Conservation (phyloP, 2,329 filamentous ascomycete species). For the Scolecobasidium constrictum region DNA sequence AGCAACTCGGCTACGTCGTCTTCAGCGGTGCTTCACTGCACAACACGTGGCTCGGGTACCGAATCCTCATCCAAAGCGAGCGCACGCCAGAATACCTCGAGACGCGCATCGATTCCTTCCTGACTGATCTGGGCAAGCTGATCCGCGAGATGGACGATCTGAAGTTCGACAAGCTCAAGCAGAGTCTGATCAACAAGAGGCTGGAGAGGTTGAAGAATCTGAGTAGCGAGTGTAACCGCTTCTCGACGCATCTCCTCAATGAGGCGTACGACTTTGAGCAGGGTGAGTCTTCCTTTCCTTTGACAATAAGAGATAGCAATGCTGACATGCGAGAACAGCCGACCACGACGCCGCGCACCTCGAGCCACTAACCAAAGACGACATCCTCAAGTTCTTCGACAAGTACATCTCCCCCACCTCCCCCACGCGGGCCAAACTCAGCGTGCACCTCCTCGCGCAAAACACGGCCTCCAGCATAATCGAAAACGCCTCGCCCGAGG, state of each 20-base stretch:
- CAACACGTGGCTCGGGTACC: conserved; percentile 68
- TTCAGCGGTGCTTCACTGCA: conserved; percentile 66
- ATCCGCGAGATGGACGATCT: conserved; percentile 66
- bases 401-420: conserved; percentile 68
- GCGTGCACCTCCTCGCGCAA: conserved; percentile 74
- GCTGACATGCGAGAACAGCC: conserved; percentile 31
- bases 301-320: too few species aligned
- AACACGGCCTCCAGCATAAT: conserved; percentile 29
- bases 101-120: conserved; percentile 74
- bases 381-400: conserved; percentile 71
- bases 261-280: conserved; percentile 87
- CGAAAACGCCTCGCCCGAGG: conserved; percentile 28
- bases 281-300: conserved; percentile 42
- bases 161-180: conserved; percentile 85
- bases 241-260: conserved; percentile 75
- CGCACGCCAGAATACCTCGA: conserved; percentile 75
- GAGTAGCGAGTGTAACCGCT: conserved; percentile 67
- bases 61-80: conserved; percentile 90
- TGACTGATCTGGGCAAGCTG: conserved; percentile 53
- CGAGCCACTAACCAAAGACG: conserved; percentile 62
- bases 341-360: conserved; percentile 68
- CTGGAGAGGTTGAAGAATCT: conserved; percentile 91
- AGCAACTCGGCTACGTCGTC: conserved; percentile 94
- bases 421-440: conserved; percentile 63
- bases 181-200: conserved; percentile 75